Evolutionary conservation across 148 eudicot genomes (phyloP).

Genomic region (Cornus suecica): DNA sequence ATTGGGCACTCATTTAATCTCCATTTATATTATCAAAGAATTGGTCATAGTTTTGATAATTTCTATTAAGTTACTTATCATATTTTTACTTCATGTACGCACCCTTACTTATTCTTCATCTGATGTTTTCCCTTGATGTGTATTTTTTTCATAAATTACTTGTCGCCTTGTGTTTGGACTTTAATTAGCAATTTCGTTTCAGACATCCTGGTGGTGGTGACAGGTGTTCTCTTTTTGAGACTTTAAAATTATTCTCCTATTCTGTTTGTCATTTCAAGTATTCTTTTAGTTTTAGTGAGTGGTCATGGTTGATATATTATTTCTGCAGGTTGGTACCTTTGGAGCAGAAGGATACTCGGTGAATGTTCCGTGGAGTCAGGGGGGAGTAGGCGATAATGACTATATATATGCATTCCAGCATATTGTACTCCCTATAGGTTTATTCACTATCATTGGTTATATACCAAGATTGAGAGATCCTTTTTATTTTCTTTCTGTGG

Average conservation of each 20-base stretch:
- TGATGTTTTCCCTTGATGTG: no score
- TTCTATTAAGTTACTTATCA: no score
- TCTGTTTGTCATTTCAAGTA: not conserved
- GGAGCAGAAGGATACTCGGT: slow-evolving; percentile 98
- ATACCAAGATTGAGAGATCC: not conserved
- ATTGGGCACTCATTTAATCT: no score
- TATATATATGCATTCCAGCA: slow-evolving; percentile 85
- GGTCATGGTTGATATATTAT: slow-evolving; percentile 9
- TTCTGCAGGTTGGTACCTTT: slow-evolving; percentile 74
- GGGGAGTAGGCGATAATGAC: slow-evolving; percentile 90
- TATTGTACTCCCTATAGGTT: slow-evolving; percentile 95
- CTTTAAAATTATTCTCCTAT: not conserved
- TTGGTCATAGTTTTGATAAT: no score
- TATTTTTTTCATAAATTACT: no score
- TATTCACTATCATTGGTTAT: slow-evolving; percentile 3
- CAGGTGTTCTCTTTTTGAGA: no score
- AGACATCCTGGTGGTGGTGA: no score
- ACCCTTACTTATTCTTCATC: no score
- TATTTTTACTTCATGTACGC: no score
- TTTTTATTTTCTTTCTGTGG: slow-evolving; percentile 3
- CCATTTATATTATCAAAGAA: no score
- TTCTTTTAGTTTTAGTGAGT: not conserved
- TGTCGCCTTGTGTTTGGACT: no score
- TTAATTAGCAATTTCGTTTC: no score
- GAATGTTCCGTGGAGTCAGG: slow-evolving; percentile 90